These are phyloP conservation scores for Pleurozium schreberi DNA, from an alignment of 225 moss, liverwort and hornwort species.

Conservation along the genomic window DNA sequence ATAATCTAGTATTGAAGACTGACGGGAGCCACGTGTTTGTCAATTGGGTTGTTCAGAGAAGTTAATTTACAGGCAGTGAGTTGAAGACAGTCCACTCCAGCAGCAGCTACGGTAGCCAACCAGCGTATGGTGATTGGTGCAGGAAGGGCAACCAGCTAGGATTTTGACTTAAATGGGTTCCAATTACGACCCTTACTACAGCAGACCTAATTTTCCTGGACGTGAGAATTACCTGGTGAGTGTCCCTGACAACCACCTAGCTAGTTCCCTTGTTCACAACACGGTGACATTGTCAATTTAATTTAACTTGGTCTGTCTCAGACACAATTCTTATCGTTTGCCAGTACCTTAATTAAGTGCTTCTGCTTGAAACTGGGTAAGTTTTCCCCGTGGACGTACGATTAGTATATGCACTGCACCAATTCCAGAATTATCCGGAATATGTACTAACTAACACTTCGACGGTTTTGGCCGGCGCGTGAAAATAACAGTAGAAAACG, in stretches of 20 bases:
- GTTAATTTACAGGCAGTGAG: not conserved
- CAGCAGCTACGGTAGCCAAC: not conserved
- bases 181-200: constrained; percentile 32
- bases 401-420: not conserved
- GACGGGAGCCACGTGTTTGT: not conserved
- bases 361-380: not conserved
- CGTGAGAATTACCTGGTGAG: constrained; percentile 29
- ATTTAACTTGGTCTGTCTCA: not conserved
- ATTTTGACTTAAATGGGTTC: constrained; percentile 20
- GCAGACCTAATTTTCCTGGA: constrained; percentile 18
- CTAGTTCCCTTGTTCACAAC: not conserved
- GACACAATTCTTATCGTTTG: not conserved
- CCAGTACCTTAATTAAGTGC: not conserved
- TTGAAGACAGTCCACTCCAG: not conserved
- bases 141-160: not conserved
- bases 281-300: not conserved
- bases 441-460: not conserved
- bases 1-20: not conserved
- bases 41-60: not conserved
- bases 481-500: not conserved
- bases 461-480: not conserved
- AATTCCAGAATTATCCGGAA: not conserved
- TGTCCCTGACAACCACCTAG: not conserved
- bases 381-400: not conserved
- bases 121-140: constrained; percentile 3